Evolutionary conservation across 176 grass and related monocot species (phyloP).

Genomic region (Thinopyrum elongatum): DNA sequence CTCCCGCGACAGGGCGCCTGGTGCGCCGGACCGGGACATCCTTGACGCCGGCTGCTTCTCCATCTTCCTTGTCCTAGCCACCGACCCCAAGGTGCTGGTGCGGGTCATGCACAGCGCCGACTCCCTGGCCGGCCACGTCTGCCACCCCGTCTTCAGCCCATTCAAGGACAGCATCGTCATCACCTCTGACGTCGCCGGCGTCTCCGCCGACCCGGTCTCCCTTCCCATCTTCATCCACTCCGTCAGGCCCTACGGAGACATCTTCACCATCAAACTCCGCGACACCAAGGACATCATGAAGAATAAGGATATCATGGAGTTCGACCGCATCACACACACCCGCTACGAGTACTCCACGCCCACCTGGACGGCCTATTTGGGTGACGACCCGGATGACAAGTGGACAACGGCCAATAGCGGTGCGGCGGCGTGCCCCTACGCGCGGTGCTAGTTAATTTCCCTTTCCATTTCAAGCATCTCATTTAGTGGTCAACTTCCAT

Average conservation of each 20-base stretch:
- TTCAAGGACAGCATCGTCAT: conserved; percentile 39
- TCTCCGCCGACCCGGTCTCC: conserved; percentile 40
- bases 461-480: no score
- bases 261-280: conserved; percentile 26
- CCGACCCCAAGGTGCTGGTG: neutral
- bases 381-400: conserved; percentile 15
- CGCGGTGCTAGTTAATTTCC: no score
- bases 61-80: neutral
- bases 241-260: conserved; percentile 36
- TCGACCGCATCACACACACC: conserved; percentile 43
- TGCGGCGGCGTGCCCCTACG: no score
- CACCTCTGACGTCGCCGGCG: conserved; percentile 35
- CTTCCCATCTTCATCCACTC: conserved; percentile 43
- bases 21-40: neutral
- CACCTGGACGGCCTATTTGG: conserved; percentile 16
- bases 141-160: conserved; percentile 49
- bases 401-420: conserved; percentile 9
- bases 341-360: conserved; percentile 38
- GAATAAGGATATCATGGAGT: conserved; percentile 18
- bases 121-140: conserved; percentile 30
- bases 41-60: conserved; percentile 24
- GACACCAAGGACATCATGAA: conserved; percentile 1
- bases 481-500: no score
- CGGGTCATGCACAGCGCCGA: conserved; percentile 26
- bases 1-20: conserved; percentile 12